These are phyloP conservation scores for Blastobotrys ciferrii DNA, from an alignment of 1,139 yeast species.

Conservation along the genomic window DNA sequence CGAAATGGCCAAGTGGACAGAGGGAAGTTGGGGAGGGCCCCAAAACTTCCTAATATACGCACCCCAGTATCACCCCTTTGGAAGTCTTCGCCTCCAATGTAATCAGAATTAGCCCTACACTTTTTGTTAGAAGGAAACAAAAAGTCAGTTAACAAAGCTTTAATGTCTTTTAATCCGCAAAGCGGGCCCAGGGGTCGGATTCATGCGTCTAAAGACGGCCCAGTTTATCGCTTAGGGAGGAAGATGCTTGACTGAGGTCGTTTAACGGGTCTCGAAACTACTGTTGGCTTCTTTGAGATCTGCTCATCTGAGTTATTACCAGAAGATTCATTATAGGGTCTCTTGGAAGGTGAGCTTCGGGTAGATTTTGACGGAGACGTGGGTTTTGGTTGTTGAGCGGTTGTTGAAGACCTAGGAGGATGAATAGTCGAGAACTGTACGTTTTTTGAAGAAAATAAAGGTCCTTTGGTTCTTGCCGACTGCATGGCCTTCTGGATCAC, in stretches of 20 bases:
- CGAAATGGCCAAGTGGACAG: too few relatives aligned
- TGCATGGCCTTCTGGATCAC: conserved; percentile 26
- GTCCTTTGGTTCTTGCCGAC: conserved; percentile 24
- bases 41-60: too few relatives aligned
- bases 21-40: too few relatives aligned
- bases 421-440: conserved; percentile 22
- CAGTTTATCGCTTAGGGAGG: conserved; percentile 8
- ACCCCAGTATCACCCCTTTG: too few relatives aligned
- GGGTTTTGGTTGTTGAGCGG: background rate
- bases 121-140: too few relatives aligned
- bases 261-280: conserved; percentile 6
- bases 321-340: background rate
- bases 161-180: too few relatives aligned
- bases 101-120: too few relatives aligned
- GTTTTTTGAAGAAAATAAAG: conserved; percentile 28
- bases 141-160: too few relatives aligned
- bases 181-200: too few relatives aligned
- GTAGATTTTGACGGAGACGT: background rate
- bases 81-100: too few relatives aligned
- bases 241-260: conserved; percentile 12
- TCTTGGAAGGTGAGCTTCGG: background rate
- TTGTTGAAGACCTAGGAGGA: background rate
- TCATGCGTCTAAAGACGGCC: too few relatives aligned
- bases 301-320: background rate
- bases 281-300: background rate